Percentiles rank a stretch among this genome's conserved stretches.
Evolutionary conservation across 352 stramenopile genomes (phyloP).

Genomic region (Globisporangium splendens): DNA sequence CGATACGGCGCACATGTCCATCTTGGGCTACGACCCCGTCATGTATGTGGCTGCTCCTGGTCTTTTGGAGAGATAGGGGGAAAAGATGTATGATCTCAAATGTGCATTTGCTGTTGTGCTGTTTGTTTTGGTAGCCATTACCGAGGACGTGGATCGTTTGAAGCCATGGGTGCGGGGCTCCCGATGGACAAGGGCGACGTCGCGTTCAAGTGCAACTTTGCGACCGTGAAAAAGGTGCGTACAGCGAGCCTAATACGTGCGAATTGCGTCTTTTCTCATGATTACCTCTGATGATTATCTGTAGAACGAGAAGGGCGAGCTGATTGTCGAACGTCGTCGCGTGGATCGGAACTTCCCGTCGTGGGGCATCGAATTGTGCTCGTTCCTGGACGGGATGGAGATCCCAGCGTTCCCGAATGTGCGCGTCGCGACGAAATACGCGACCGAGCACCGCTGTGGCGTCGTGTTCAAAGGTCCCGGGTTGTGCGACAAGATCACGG

Average conservation of each 20-base stretch:
- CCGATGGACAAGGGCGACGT: conserved; percentile 83
- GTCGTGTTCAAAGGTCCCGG: conserved; percentile 82
- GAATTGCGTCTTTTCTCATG: background rate
- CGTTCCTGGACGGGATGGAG: conserved; percentile 59
- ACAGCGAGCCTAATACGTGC: background rate
- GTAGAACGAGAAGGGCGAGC: conserved; percentile 50
- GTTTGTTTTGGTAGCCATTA: conserved; percentile 54
- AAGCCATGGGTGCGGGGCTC: conserved; percentile 84
- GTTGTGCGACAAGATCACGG: conserved; percentile 83
- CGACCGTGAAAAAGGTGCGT: conserved; percentile 50
- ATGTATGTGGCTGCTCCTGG: conserved; percentile 36
- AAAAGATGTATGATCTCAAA: background rate
- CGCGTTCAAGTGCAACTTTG: conserved; percentile 90
- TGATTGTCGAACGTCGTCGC: conserved; percentile 66
- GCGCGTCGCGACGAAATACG: conserved; percentile 77
- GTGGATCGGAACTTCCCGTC: conserved; percentile 82
- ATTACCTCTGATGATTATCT: background rate
- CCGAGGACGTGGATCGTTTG: conserved; percentile 80
- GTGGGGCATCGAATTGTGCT: conserved; percentile 83
- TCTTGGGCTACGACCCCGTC: conserved; percentile 84
- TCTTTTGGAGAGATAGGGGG: background rate
- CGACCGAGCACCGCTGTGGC: conserved; percentile 84
- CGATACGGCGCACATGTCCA: conserved; percentile 89
- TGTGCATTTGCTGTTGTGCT: conserved; percentile 1
- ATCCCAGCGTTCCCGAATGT: conserved; percentile 64